Evolutionary conservation across 768 basidiomycete genomes (phyloP).

Genomic region (Suillus clintonianus): DNA sequence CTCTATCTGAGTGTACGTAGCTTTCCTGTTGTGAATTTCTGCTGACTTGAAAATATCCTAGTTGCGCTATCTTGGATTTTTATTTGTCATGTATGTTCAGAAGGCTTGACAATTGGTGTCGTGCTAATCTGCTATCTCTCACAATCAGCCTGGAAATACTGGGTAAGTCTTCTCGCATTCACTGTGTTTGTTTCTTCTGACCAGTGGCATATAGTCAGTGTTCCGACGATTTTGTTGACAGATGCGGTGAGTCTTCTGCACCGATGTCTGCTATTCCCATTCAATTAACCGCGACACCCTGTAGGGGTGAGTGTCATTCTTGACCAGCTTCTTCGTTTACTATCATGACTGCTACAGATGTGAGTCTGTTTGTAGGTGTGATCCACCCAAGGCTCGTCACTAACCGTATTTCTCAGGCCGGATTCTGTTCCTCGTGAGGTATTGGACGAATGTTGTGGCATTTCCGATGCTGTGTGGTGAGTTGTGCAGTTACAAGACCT

Average conservation of each 20-base stretch:
- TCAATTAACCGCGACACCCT: no score
- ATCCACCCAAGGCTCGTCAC: background rate
- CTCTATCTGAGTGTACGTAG: no score
- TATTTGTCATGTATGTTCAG: background rate
- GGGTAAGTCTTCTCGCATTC: background rate
- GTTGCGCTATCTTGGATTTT: background rate
- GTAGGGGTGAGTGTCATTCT: no score
- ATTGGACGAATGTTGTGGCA: background rate
- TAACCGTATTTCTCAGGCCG: background rate
- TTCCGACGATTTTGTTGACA: background rate
- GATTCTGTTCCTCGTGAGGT: background rate
- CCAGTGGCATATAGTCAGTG: background rate
- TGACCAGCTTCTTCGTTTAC: background rate
- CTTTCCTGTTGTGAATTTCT: no score
- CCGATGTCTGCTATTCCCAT: no score
- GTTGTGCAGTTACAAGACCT: no score
- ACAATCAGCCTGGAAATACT: background rate
- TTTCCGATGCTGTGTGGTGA: no score
- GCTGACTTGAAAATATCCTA: background rate
- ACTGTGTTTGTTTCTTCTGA: background rate
- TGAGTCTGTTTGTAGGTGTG: background rate
- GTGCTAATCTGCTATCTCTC: no score
- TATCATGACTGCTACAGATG: background rate
- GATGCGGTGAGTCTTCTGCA: no score
- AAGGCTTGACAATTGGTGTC: no score